phyloP scores from a whole-genome alignment of 148 eudicot genomes.

The Gaultheria prostrata region DNA sequence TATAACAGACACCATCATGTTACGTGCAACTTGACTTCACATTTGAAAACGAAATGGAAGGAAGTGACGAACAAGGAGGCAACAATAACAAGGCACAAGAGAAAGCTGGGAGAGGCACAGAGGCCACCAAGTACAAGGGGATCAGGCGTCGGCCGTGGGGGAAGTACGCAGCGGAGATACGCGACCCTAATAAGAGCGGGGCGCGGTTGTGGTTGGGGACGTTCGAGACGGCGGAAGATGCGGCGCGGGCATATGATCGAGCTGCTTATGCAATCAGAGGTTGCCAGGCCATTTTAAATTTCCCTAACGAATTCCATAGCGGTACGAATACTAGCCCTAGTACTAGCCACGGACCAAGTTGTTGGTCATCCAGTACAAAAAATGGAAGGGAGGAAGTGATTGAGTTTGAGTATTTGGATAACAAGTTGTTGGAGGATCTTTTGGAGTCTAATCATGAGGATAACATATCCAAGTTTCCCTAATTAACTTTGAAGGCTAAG shows the following conservation, averaged over 20 bases:
- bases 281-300: constrained; percentile 16
- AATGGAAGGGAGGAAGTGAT: constrained; percentile 20
- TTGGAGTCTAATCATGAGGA: not conserved
- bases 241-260: constrained; percentile 19
- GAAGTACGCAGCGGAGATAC: constrained; percentile 19
- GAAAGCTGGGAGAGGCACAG: not conserved
- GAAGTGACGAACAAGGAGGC: not conserved
- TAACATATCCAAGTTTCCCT: constrained; percentile 6
- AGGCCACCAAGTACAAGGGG: not conserved
- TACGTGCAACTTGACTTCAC: not conserved
- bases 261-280: constrained; percentile 20
- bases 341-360: not conserved
- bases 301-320: constrained; percentile 10
- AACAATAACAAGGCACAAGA: not conserved
- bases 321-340: not conserved
- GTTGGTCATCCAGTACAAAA: not conserved
- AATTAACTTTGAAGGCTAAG: not conserved
- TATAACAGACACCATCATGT: no score
- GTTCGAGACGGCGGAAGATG: constrained; percentile 18
- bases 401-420: constrained; percentile 33
- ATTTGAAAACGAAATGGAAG: not conserved
- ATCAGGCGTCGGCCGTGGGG: constrained; percentile 14
- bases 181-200: constrained; percentile 10
- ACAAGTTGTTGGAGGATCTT: constrained; percentile 36
- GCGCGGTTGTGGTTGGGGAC: constrained; percentile 17